Evolutionary conservation across 1,139 yeast genomes (phyloP).

Genomic region (Torulaspora pretoriensis): DNA sequence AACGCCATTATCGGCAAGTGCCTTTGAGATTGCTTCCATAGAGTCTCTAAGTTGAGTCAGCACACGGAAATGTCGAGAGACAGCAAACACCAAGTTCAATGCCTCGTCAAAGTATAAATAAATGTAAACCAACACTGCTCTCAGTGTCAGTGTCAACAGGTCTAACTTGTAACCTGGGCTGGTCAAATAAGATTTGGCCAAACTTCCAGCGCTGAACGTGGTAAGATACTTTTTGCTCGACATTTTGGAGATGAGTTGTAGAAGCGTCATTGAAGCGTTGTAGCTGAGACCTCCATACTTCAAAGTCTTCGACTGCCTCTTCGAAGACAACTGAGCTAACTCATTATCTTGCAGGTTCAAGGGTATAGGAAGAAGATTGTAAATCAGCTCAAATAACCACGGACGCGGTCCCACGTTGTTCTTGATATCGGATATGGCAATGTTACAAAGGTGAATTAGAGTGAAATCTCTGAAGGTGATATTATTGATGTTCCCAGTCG

Average conservation of each 20-base stretch:
- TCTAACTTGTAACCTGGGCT: constrained; percentile 47
- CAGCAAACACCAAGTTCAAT: constrained; percentile 50
- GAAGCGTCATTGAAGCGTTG: constrained; percentile 52
- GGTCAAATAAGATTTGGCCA: constrained; percentile 15
- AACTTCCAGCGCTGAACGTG: constrained; percentile 19
- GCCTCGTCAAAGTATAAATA: constrained; percentile 49
- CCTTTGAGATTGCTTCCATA: constrained; percentile 27
- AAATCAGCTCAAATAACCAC: constrained; percentile 52
- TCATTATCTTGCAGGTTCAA: constrained; percentile 31
- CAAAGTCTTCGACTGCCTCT: constrained; percentile 20
- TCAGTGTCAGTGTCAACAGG: constrained; percentile 52
- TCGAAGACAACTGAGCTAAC: constrained; percentile 30
- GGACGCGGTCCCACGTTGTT: constrained; percentile 41
- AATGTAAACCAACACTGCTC: constrained; percentile 51
- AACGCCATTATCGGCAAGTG: constrained; percentile 12
- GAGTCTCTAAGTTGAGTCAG: constrained; percentile 29
- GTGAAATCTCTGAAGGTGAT: constrained; percentile 60
- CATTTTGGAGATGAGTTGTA: constrained; percentile 46
- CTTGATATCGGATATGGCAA: constrained; percentile 39
- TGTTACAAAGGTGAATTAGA: constrained; percentile 48
- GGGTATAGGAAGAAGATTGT: constrained; percentile 54
- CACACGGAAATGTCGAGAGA: constrained; percentile 45
- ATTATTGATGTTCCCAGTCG: constrained; percentile 26
- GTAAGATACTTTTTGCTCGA: constrained; percentile 28
- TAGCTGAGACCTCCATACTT: constrained; percentile 49